Conservation (phyloP, 2,329 filamentous ascomycete genomes). For the Rasamsonia emersonii region DNA sequence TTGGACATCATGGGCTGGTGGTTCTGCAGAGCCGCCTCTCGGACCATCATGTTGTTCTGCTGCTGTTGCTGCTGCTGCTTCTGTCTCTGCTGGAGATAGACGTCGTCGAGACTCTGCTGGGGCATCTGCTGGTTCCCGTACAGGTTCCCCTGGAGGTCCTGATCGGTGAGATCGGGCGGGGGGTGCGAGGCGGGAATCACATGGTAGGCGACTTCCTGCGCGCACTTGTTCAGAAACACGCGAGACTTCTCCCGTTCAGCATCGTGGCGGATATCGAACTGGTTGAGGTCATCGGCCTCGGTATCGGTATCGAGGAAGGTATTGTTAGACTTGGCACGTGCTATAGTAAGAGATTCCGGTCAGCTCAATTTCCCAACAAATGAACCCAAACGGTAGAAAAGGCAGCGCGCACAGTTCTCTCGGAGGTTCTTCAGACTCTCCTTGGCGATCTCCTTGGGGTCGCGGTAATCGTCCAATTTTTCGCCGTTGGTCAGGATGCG, state of each 20-base stretch:
- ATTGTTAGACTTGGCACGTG: constrained; percentile 39
- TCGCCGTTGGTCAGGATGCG: constrained; percentile 45
- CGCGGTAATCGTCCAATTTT: constrained; percentile 41
- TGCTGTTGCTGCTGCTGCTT: constrained; percentile 42
- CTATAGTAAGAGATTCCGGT: constrained; percentile 27
- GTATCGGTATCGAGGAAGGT: constrained; percentile 43
- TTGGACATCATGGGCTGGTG: constrained; percentile 52
- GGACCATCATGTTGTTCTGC: constrained; percentile 34
- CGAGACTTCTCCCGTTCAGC: constrained; percentile 55
- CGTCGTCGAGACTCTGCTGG: constrained; percentile 50
- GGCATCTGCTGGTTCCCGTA: constrained; percentile 44
- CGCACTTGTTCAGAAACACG: constrained; percentile 55
- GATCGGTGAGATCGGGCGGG: constrained; percentile 43
- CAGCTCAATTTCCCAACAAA: constrained; percentile 6
- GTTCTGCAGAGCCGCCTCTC: constrained; percentile 48
- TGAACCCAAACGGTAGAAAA: not conserved
- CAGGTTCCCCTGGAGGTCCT: constrained; percentile 34
- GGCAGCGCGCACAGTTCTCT: constrained; percentile 24
- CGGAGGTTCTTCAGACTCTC: constrained; percentile 32
- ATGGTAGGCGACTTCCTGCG: constrained; percentile 60
- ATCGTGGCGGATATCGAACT: constrained; percentile 47
- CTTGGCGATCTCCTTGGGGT: constrained; percentile 38
- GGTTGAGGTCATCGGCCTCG: constrained; percentile 33
- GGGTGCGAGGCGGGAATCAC: constrained; percentile 57
- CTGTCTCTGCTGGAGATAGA: constrained; percentile 49